phyloP scores from a whole-genome alignment of 176 grass and related monocot species.

The Stipa capillata region DNA sequence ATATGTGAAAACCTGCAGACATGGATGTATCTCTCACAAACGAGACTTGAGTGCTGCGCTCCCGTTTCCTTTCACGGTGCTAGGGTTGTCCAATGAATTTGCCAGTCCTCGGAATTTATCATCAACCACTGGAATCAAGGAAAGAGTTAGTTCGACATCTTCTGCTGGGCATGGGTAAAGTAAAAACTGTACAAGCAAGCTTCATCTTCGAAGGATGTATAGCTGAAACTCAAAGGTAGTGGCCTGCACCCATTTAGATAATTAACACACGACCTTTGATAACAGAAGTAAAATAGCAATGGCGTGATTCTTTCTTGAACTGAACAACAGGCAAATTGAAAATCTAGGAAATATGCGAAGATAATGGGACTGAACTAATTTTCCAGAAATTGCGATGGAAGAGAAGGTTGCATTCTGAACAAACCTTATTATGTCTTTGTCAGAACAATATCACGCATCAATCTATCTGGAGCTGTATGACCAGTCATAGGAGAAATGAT shows the following conservation, averaged over 20 bases:
- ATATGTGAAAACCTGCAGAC: not conserved
- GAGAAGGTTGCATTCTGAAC: conserved; percentile 18
- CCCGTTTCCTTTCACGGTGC: not conserved
- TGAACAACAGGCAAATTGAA: not conserved
- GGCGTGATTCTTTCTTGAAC: not conserved
- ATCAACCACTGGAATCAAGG: conserved; percentile 25
- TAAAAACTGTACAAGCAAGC: not conserved
- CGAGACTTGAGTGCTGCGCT: conserved; percentile 1
- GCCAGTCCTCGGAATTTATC: conserved; percentile 25
- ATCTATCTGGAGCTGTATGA: conserved; percentile 58
- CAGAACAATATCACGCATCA: conserved; percentile 78
- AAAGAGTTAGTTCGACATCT: not conserved
- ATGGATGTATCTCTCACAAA: conserved; percentile 22
- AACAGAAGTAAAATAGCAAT: not conserved
- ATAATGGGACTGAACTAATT: not conserved
- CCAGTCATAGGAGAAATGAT: conserved; percentile 28
- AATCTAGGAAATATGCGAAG: not conserved
- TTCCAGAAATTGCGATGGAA: conserved; percentile 2
- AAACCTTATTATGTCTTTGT: conserved; percentile 53
- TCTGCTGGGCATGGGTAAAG: not conserved
- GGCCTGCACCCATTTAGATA: not conserved
- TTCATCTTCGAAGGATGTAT: not conserved
- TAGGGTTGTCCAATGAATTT: conserved; percentile 23
- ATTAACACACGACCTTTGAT: not conserved
- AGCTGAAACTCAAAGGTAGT: not conserved